Base-by-base conservation (phyloP, 495 filamentous ascomycete species). In the Penicillium goetzii region DNA sequence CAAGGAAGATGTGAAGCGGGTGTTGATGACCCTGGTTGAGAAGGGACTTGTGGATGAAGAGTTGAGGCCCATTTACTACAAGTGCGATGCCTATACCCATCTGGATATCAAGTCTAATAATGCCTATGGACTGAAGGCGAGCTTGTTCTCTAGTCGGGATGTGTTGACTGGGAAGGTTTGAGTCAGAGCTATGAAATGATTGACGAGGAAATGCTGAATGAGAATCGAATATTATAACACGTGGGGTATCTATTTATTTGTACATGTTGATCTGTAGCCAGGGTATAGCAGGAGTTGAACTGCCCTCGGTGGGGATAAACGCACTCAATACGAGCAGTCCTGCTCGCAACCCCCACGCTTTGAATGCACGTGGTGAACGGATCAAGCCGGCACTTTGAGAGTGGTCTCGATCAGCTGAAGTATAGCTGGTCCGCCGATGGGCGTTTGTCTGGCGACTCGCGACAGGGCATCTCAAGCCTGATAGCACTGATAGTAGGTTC, bases 81-180 rank as follows among this genome's bases (percentile, higher is more conserved):
- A 96, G 70, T 83, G 80, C 80, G 92, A 96, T 81, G 90, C 86
- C 0, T 93, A 85, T 65, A 94, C 92, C 1, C 77, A 88, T 67
- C 76, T 96, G 30, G 85, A 85, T 11, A 86, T 96, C 36, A 82
- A 80, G 40, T 77, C 79, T 2, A 80, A 82, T 11, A 97, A 95
- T 74, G 73, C 83, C 9, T 94, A 86, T 78, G 83, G 83, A 33
- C 77, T 96, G 50, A 83, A 82, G 69, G 86, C 89, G 40, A 83
- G 79, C 61, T 61, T 81, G 72, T 84, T 72, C 58, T 78, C 75
- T 10, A 81, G 76, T 64, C 68, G 61, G 55, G 82, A 84, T 59
- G 43, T 84, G 12, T 65, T 82, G 60, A 45, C 50, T 30, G 66
- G 69, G 26, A 74, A 72, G 62, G 25, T 68, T 34, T 69, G 68